Percentiles rank a stretch among this genome's conserved stretches.
Evolutionary conservation across 768 basidiomycete species (phyloP).

Genomic region (Boletus pseudopeckii): DNA sequence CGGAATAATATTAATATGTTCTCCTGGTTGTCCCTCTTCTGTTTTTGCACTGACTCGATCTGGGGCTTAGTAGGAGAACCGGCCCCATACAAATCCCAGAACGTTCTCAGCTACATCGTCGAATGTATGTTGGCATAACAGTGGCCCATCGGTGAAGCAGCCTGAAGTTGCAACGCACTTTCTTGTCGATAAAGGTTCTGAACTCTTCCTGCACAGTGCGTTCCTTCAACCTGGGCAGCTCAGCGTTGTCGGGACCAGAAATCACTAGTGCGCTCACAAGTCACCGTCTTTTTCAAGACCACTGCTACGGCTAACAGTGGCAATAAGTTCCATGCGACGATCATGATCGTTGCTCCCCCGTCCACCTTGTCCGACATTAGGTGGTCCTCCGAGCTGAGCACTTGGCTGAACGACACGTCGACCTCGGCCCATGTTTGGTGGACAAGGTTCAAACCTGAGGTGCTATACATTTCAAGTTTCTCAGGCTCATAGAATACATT

Average conservation of each 20-base stretch:
- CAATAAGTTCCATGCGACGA: slow-evolving; percentile 57
- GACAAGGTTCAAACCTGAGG: not conserved
- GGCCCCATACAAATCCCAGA: slow-evolving; percentile 40
- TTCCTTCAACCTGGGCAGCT: slow-evolving; percentile 56
- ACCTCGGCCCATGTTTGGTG: not conserved
- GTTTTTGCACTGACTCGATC: slow-evolving; percentile 28
- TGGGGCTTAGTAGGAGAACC: slow-evolving; percentile 4
- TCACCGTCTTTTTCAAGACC: slow-evolving; percentile 73
- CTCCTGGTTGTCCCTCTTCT: slow-evolving; percentile 51
- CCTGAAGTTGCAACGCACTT: slow-evolving; percentile 41
- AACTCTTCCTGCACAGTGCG: slow-evolving; percentile 62
- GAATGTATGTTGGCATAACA: not conserved
- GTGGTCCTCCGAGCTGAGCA: not conserved
- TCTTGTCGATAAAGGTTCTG: slow-evolving; percentile 57
- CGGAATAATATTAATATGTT: slow-evolving; percentile 74
- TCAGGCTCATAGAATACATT: too few species aligned
- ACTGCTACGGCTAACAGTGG: slow-evolving; percentile 74
- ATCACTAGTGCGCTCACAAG: slow-evolving; percentile 47
- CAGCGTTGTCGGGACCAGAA: slow-evolving; percentile 28
- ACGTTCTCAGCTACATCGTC: slow-evolving; percentile 43
- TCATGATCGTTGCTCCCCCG: slow-evolving; percentile 6
- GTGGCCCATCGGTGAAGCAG: not conserved
- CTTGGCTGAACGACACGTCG: slow-evolving; percentile 4
- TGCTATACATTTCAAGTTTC: slow-evolving; percentile 1
- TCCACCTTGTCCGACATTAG: not conserved